Base-by-base conservation (phyloP, 805 yeast species). In the Candida ipomoeae region DNA sequence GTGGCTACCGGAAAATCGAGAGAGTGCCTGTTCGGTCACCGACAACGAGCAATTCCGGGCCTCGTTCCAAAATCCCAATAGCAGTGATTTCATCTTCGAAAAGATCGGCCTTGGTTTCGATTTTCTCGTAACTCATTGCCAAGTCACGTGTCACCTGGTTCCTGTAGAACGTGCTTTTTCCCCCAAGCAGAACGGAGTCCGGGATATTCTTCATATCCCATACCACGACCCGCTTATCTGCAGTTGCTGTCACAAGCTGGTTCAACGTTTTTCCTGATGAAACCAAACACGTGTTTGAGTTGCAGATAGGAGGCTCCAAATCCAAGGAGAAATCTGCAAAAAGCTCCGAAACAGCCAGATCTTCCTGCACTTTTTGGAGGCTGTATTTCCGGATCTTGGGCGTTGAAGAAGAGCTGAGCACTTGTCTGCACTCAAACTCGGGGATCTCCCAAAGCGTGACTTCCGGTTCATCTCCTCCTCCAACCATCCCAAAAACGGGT, bases 371-470 rank as follows among this genome's bases (percentile, higher is more conserved):
- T 37, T 67, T 68, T 21, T 55, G 59, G 32, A 64, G 50, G 6
- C 46, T 39, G 53, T 68, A 70, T 18, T 54, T 56, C 42, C 60
- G 67, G 18, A 62, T 54, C 15, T 49, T 53, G 3, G 69, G 65
- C 15, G 39, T 49, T 7, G 44, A 49, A 6, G 55, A 52, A 3
- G 67, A 55, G 23, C 64, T 57, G 26, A 62, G 61, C 1, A 70
- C 57, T 49, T 67, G 65, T 40, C 75, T 70, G 59, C 95, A 86
- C 43, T 78, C 81, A 17, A 80, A 70, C 21, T 77, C 74, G 7
- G 88, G 82, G 11, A 87, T 73, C 60, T 88, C 92, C 94, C 96
- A 87, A 0, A 89, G 74, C 0, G 86, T 76, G 4, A 85, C 73
- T 51, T 84, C 83, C 0, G 82, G 69, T 3, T 75, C 77, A 2